These are phyloP conservation scores for Bryum argenteum DNA, from an alignment of 225 moss, liverwort and hornwort genomes.

Conservation along the genomic window DNA sequence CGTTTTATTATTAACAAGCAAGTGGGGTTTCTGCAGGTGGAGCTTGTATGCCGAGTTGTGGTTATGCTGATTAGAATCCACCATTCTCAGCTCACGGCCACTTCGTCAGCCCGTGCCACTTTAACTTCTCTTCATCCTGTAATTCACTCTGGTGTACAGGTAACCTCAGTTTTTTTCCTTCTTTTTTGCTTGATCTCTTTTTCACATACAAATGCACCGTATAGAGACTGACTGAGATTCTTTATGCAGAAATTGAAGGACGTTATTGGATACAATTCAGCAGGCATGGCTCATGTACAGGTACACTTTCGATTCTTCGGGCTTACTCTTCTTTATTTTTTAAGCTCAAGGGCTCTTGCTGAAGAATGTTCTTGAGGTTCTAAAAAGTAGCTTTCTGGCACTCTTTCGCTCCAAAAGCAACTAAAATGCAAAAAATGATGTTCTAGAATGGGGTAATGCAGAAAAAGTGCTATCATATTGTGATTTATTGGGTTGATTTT, in stretches of 20 bases:
- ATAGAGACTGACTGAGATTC: constrained; percentile 2
- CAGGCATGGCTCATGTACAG: constrained; percentile 90
- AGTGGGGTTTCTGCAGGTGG: constrained; percentile 63
- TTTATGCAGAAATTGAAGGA: constrained; percentile 82
- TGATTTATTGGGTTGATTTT: too few species aligned
- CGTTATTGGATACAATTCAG: constrained; percentile 85
- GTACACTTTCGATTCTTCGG: constrained; percentile 37
- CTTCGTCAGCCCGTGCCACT: constrained; percentile 66
- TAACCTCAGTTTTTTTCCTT: constrained; percentile 12
- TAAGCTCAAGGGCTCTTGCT: not conserved
- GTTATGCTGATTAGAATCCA: constrained; percentile 88
- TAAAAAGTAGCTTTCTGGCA: too few species aligned
- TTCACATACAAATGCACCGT: too few species aligned
- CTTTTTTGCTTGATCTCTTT: too few species aligned
- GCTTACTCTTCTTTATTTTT: not conserved
- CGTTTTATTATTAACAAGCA: not conserved
- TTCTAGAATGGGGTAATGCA: too few species aligned
- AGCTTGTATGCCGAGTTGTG: constrained; percentile 90
- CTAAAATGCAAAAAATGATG: too few species aligned
- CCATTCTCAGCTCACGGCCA: constrained; percentile 90
- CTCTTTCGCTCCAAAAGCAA: too few species aligned
- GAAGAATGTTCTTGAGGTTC: not conserved
- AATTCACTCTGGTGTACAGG: constrained; percentile 82
- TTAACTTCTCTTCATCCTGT: constrained; percentile 77
- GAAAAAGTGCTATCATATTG: too few species aligned